A percentile compares a stretch with the other conserved stretches of the same genome.
Evolutionary conservation across 2,329 filamentous ascomycete species (phyloP).

Genomic region (Exophiala bonariae): DNA sequence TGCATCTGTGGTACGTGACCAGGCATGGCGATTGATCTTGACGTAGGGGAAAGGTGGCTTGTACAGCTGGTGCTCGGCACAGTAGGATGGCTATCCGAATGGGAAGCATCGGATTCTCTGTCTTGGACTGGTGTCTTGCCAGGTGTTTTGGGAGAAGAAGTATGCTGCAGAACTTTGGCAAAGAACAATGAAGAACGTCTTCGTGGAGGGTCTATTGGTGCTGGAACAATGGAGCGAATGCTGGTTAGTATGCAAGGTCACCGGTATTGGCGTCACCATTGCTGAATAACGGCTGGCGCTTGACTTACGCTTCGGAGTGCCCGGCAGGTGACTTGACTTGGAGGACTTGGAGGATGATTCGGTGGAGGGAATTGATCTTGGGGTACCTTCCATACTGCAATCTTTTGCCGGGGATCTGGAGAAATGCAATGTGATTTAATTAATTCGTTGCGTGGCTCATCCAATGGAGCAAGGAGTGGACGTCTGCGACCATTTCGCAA

Average conservation of each 20-base stretch:
- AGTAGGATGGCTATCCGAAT: background rate
- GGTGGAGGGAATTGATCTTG: constrained; percentile 15
- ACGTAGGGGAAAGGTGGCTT: constrained; percentile 5
- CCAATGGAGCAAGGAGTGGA: constrained; percentile 18
- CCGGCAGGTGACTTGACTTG: constrained; percentile 17
- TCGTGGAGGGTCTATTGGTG: constrained; percentile 26
- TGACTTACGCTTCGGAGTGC: constrained; percentile 27
- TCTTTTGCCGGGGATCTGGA: constrained; percentile 1
- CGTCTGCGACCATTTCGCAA: constrained; percentile 17
- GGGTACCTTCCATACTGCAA: constrained; percentile 20
- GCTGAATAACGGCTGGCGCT: too few relatives aligned
- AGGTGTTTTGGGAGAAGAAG: constrained; percentile 15
- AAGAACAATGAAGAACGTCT: constrained; percentile 27
- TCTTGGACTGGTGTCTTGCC: background rate
- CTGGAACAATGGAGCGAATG: too few relatives aligned
- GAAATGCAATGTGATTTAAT: constrained; percentile 11
- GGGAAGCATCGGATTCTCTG: background rate
- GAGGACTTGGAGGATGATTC: constrained; percentile 19
- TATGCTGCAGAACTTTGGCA: constrained; percentile 19
- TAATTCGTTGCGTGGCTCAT: background rate
- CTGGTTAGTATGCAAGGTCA: too few relatives aligned
- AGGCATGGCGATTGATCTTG: constrained; percentile 19
- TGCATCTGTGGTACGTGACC: constrained; percentile 28
- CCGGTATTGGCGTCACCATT: too few relatives aligned
- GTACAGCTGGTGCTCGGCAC: background rate